These are phyloP conservation scores for Thalassiosira profunda DNA, from an alignment of 108 stramenopile species.

Conservation along the genomic window DNA sequence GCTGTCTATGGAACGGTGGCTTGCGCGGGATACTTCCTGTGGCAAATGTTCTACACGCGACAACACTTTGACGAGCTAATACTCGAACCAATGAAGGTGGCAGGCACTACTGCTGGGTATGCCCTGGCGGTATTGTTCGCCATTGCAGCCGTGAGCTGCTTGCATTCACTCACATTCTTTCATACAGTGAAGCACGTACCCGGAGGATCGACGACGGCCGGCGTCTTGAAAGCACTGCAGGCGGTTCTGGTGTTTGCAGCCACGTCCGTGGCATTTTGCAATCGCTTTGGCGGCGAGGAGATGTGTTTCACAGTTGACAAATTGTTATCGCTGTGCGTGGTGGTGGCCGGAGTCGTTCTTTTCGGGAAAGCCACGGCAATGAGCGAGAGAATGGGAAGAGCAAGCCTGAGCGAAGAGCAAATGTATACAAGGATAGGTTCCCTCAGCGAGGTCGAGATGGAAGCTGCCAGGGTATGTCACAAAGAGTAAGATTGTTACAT, in stretches of 20 bases:
- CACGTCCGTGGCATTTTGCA: constrained; percentile 70
- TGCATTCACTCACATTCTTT: constrained; percentile 74
- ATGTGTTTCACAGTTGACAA: constrained; percentile 76
- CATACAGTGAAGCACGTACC: constrained; percentile 71
- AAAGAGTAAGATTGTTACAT: too few relatives aligned
- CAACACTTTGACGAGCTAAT: constrained; percentile 55
- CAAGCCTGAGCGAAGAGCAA: too few relatives aligned
- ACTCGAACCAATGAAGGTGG: constrained; percentile 53
- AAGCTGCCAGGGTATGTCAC: too few relatives aligned
- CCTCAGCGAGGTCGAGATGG: too few relatives aligned
- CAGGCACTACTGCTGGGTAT: constrained; percentile 46
- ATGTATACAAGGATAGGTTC: too few relatives aligned
- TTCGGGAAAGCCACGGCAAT: constrained; percentile 31
- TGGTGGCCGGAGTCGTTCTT: constrained; percentile 53
- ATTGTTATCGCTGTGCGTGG: constrained; percentile 59
- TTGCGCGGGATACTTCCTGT: constrained; percentile 42
- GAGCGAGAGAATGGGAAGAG: too few relatives aligned
- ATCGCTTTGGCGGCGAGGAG: constrained; percentile 62
- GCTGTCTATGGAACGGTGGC: constrained; percentile 70
- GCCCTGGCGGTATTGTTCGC: constrained; percentile 28
- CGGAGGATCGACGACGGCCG: constrained; percentile 79
- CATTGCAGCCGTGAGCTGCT: constrained; percentile 53
- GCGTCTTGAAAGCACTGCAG: constrained; percentile 86
- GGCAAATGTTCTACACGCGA: constrained; percentile 78
- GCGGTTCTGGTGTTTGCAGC: constrained; percentile 80